phyloP scores from a whole-genome alignment of 805 yeast genomes.

The Metschnikowia arizonensis region DNA sequence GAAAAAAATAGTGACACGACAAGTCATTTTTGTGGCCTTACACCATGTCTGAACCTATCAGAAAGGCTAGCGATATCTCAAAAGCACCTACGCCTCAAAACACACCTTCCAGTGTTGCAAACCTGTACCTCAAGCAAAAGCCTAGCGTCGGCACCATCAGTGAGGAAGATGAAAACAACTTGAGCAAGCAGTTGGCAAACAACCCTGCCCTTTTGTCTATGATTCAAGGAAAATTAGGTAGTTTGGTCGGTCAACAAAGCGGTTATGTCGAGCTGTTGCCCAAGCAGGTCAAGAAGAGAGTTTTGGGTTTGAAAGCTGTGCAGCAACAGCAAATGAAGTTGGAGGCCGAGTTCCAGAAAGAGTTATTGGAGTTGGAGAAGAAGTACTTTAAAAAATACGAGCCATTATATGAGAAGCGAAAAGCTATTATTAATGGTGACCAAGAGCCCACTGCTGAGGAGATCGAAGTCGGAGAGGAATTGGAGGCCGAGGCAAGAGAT shows the following conservation, averaged over 20 bases:
- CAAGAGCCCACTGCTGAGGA: slow-evolving; percentile 77
- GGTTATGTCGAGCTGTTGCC: slow-evolving; percentile 84
- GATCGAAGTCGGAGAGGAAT: slow-evolving; percentile 69
- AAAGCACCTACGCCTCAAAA: slow-evolving; percentile 98
- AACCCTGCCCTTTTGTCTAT: slow-evolving; percentile 80
- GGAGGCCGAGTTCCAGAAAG: slow-evolving; percentile 89
- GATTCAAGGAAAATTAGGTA: slow-evolving; percentile 85
- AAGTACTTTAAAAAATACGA: slow-evolving; percentile 66
- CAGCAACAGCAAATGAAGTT: slow-evolving; percentile 76
- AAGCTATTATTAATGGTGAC: slow-evolving; percentile 65
- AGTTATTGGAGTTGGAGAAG: slow-evolving; percentile 80
- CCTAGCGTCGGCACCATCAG: slow-evolving; percentile 61
- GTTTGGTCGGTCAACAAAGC: slow-evolving; percentile 78
- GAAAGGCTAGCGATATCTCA: slow-evolving; percentile 69
- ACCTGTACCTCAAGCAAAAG: slow-evolving; percentile 63
- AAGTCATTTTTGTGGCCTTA: not conserved
- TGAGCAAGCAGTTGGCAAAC: slow-evolving; percentile 53
- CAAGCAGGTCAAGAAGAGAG: slow-evolving; percentile 64
- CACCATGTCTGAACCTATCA: slow-evolving; percentile 82
- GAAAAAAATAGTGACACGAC: slow-evolving; percentile 4
- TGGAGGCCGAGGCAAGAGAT: slow-evolving; percentile 54
- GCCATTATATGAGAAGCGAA: slow-evolving; percentile 74
- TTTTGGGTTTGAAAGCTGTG: slow-evolving; percentile 74
- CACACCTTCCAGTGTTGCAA: slow-evolving; percentile 87
- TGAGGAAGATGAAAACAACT: slow-evolving; percentile 42